phyloP scores from a whole-genome alignment of 2,329 filamentous ascomycete species.

The Apiospora marii region DNA sequence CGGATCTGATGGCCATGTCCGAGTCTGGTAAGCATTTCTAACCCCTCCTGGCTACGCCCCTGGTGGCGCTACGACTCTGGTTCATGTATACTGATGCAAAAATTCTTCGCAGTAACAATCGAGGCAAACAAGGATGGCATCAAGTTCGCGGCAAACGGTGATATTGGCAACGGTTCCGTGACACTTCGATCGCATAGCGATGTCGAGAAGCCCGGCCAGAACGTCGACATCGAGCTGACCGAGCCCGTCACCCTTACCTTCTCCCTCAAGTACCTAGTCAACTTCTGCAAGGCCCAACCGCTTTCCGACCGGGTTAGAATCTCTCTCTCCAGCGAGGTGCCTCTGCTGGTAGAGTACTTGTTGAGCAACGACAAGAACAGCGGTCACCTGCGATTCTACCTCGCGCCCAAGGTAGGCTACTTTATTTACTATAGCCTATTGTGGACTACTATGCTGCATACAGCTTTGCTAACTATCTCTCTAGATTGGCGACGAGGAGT shows the following conservation, averaged over 20 bases:
- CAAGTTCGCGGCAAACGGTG: conserved; percentile 91
- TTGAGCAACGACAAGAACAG: conserved; percentile 47
- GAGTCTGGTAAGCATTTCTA: conserved; percentile 79
- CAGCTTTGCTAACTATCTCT: conserved; percentile 11
- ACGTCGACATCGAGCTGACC: conserved; percentile 87
- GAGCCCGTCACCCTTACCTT: conserved; percentile 96
- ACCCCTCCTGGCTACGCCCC: background rate
- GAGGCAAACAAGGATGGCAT: conserved; percentile 97
- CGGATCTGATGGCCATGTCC: conserved; percentile 88
- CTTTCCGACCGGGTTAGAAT: conserved; percentile 86
- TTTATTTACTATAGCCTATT: background rate
- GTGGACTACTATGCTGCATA: background rate
- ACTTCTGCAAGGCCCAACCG: conserved; percentile 98
- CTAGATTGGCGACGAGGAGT: conserved; percentile 76
- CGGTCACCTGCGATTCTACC: conserved; percentile 94
- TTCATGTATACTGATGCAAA: conserved; percentile 26
- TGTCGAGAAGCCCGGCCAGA: conserved; percentile 85
- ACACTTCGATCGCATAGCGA: conserved; percentile 89
- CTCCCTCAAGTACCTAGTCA: conserved; percentile 98
- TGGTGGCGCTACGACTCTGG: background rate
- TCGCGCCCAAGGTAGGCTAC: conserved; percentile 87
- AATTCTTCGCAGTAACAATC: conserved; percentile 74
- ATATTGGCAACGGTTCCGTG: conserved; percentile 95
- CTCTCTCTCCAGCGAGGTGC: conserved; percentile 94
- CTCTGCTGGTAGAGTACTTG: conserved; percentile 91